Evolutionary conservation across 2,329 filamentous ascomycete genomes (phyloP).

Genomic region (Hawksworthiomyces lignivorus): DNA sequence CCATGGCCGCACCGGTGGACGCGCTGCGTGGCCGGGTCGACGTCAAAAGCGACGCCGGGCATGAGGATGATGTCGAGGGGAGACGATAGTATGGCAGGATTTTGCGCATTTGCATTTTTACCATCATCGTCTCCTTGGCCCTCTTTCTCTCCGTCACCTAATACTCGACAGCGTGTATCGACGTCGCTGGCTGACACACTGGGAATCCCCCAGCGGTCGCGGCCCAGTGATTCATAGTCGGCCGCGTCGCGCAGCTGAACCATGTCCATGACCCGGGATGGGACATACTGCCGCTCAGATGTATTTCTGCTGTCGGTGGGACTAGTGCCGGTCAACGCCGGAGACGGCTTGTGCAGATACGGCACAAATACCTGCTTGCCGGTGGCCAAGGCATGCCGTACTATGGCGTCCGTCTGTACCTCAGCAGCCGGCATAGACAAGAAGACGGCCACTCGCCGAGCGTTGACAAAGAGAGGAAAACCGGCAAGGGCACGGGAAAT

Average conservation of each 20-base stretch:
- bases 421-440: conserved; percentile 88
- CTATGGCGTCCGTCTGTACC: conserved; percentile 74
- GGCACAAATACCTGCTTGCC: conserved; percentile 90
- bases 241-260: conserved; percentile 62
- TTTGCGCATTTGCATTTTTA: too few species aligned
- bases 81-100: too few species aligned
- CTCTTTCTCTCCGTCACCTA: conserved; percentile 49
- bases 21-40: conserved; percentile 39
- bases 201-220: conserved; percentile 93
- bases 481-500: conserved; percentile 58
- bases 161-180: conserved; percentile 59
- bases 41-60: conserved; percentile 88
- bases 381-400: conserved; percentile 65
- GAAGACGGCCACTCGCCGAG: conserved; percentile 74
- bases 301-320: conserved; percentile 11
- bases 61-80: conserved; percentile 80
- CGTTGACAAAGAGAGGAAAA: conserved; percentile 67
- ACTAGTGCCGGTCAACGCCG: conserved; percentile 19
- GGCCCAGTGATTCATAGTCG: conserved; percentile 70
- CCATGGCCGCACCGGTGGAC: conserved; percentile 83
- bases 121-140: too few species aligned
- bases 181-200: conserved; percentile 63
- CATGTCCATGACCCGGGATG: conserved; percentile 84
- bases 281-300: conserved; percentile 49
- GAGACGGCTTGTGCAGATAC: conserved; percentile 63